A percentile compares a stretch with the other conserved stretches of the same genome.
These are phyloP conservation scores for Wickerhamomyces sp. DNA, from an alignment of 1,139 yeast species.

Conservation along the genomic window DNA sequence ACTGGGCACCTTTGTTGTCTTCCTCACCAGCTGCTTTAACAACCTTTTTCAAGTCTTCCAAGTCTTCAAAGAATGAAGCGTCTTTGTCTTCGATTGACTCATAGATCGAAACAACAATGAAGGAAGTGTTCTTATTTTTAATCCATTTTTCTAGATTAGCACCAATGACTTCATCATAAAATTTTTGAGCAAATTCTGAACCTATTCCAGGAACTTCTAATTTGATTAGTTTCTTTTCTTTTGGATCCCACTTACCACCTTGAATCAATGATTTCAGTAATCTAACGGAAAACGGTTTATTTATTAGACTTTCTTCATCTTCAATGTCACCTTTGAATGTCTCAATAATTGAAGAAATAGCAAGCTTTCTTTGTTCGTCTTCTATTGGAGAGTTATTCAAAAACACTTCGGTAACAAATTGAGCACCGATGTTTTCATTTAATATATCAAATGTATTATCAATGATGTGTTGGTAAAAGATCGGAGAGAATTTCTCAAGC, in stretches of 20 bases:
- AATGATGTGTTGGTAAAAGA: slow-evolving; percentile 52
- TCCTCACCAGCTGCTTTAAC: slow-evolving; percentile 36
- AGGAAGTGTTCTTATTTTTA: slow-evolving; percentile 67
- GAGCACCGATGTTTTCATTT: slow-evolving; percentile 74
- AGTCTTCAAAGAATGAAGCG: slow-evolving; percentile 45
- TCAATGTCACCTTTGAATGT: slow-evolving; percentile 65
- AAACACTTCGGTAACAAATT: slow-evolving; percentile 72
- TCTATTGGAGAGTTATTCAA: slow-evolving; percentile 50
- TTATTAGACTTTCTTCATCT: slow-evolving; percentile 63
- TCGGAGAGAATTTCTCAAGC: slow-evolving; percentile 59
- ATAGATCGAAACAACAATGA: slow-evolving; percentile 67
- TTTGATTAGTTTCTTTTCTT: slow-evolving; percentile 46
- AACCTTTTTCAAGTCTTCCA: slow-evolving; percentile 49
- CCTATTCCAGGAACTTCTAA: slow-evolving; percentile 55
- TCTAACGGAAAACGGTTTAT: slow-evolving; percentile 74
- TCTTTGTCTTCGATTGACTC: slow-evolving; percentile 45
- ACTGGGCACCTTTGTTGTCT: slow-evolving; percentile 77
- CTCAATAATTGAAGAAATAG: slow-evolving; percentile 53
- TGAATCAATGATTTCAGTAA: slow-evolving; percentile 75
- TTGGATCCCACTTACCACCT: slow-evolving; percentile 74
- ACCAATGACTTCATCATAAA: slow-evolving; percentile 47
- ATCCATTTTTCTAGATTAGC: slow-evolving; percentile 64
- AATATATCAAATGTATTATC: slow-evolving; percentile 48
- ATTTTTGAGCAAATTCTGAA: slow-evolving; percentile 52
- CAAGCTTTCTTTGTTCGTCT: slow-evolving; percentile 39